These are phyloP conservation scores for Sclerotinia glacialis DNA, from an alignment of 2,329 filamentous ascomycete genomes.

Conservation along the genomic window DNA sequence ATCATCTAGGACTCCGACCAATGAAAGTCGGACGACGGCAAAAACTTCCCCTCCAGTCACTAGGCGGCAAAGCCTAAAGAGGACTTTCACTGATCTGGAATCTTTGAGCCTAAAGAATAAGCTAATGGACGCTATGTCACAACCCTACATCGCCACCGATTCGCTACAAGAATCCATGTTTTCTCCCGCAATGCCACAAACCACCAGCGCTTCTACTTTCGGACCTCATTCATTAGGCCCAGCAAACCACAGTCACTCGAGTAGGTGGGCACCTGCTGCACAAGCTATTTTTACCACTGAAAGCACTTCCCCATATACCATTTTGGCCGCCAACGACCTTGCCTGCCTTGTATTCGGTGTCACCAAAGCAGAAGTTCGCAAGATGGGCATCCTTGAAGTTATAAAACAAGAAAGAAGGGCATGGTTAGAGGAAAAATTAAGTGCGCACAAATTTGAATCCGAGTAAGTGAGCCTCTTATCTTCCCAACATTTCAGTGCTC, in stretches of 20 bases:
- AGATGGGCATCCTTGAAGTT: conserved; percentile 91
- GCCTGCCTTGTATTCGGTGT: conserved; percentile 99
- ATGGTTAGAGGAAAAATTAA: conserved; percentile 86
- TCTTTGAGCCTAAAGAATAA: conserved; percentile 74
- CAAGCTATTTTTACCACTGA: conserved; percentile 99
- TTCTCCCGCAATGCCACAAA: conserved; percentile 47
- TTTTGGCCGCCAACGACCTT: conserved; percentile 91
- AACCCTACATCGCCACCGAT: conserved; percentile 56
- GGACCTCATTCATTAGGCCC: conserved; percentile 46
- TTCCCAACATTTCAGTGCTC: neutral
- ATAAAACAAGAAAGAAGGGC: conserved; percentile 83
- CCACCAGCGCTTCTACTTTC: conserved; percentile 39
- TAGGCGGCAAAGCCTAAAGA: conserved; percentile 69
- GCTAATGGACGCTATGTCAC: conserved; percentile 79
- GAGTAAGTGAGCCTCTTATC: conserved; percentile 14
- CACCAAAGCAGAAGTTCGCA: conserved; percentile 90
- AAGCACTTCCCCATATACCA: conserved; percentile 85
- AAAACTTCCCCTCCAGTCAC: conserved; percentile 55
- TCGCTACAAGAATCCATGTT: conserved; percentile 33
- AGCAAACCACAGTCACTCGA: conserved; percentile 80
- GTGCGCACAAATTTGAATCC: conserved; percentile 56
- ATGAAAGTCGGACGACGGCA: conserved; percentile 53
- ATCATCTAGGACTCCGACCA: conserved; percentile 54
- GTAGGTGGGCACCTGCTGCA: conserved; percentile 83
- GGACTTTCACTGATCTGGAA: conserved; percentile 82